These are phyloP conservation scores for Pistacia atlantica DNA, from an alignment of 345 rosid species.

Conservation along the genomic window DNA sequence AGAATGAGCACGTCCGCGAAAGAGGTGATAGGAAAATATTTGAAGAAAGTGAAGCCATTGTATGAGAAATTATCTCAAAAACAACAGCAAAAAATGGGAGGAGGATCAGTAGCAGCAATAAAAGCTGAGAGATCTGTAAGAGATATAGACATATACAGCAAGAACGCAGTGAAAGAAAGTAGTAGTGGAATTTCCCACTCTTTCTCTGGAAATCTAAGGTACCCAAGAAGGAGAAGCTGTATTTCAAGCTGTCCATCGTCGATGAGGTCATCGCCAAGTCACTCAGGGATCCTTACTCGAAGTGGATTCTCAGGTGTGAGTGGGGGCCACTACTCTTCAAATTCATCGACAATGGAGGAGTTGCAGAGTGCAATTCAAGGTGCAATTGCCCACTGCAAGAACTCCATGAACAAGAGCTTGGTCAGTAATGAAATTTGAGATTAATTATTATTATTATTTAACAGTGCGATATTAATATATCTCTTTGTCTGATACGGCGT, in stretches of 20 bases:
- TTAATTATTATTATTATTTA: neutral
- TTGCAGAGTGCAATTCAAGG: slow-evolving; percentile 93
- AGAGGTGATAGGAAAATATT: slow-evolving; percentile 76
- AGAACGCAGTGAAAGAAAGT: slow-evolving; percentile 30
- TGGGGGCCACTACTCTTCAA: slow-evolving; percentile 19
- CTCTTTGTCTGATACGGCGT: neutral
- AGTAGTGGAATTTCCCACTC: slow-evolving; percentile 51
- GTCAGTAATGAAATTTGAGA: slow-evolving; percentile 47
- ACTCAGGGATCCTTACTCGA: slow-evolving; percentile 72
- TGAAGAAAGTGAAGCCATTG: slow-evolving; percentile 91
- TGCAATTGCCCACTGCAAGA: slow-evolving; percentile 90
- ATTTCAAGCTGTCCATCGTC: slow-evolving; percentile 88
- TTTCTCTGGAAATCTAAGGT: slow-evolving; percentile 85
- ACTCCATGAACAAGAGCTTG: slow-evolving; percentile 60
- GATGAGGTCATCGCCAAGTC: slow-evolving; percentile 87
- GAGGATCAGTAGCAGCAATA: neutral
- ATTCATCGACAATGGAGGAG: slow-evolving; percentile 80
- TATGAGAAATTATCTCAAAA: slow-evolving; percentile 84
- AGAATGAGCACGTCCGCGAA: slow-evolving; percentile 78
- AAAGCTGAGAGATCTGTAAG: slow-evolving; percentile 37
- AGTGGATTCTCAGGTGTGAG: slow-evolving; percentile 33
- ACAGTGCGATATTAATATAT: neutral
- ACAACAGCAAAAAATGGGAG: slow-evolving; percentile 46
- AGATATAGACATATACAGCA: slow-evolving; percentile 18
- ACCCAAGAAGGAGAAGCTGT: slow-evolving; percentile 65